Base-by-base conservation (phyloP, 2,329 filamentous ascomycete species). In the Penicillium aurantiogriseum region DNA sequence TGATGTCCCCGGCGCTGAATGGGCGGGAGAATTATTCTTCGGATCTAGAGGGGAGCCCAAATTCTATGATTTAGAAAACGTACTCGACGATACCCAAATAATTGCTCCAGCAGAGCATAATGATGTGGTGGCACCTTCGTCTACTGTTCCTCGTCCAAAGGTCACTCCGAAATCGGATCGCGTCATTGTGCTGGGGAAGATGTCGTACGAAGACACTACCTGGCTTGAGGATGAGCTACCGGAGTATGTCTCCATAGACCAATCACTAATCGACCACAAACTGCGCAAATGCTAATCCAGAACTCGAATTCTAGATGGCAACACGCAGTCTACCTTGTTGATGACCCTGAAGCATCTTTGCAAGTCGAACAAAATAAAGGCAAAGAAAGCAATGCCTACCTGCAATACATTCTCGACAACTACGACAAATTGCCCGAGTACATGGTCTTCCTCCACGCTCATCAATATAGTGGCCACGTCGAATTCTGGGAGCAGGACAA, bases 381-480 rank as follows among this genome's bases (percentile, higher is more conserved):
- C 56, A 71, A 69, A 53, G 78, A 80, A 66, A 71, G 73, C 43
- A 77, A 73, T 54, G 71, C 73, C 19, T 80, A 80, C 54, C 68
- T 80, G 7, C 77, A 76, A 33, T 79, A 76, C 58, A 74, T 80
- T 42, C 70, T 79, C 33, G 75, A 79, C 51, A 64, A 79, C 60
- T 80, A 80, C 61, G 60, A 76, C 52, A 58, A 66, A 17, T 71
- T 85, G 15, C 78, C 82, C 11, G 78, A 83, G 55, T 79, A 81
- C 5, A 72, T 79, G 54, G 73, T 83, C 58, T 85, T 85, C 72
- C 76, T 82, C 62, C 83, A 85, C 58, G 79, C 81, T 17, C 81
- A 87, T 61, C 81, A 83, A 43, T 74, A 69, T 51, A 65, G 67
- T 52, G 62, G 40, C 25, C 83, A 85, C 65, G 83, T 83, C 63